Evolutionary conservation across 345 rosid genomes (phyloP), one percentile per base, ranked within the genome.

Genomic region (Dimocarpus longan): DNA sequence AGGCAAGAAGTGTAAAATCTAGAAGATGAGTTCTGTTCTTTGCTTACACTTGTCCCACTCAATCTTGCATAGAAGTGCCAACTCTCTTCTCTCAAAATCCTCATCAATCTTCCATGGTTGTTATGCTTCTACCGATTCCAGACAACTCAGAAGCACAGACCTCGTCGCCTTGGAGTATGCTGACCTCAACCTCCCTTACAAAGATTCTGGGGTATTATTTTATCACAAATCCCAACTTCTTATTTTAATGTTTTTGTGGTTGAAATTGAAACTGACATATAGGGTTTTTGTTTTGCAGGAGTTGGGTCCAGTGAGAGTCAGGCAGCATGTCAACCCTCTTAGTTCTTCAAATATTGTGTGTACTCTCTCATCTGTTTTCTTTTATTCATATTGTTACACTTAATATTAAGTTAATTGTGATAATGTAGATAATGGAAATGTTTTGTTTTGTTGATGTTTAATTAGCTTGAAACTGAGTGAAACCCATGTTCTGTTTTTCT

Each of bases 281-380:
- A 50, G 9, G 37, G 68, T 11, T 63, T 80, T 66, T 73, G 69
- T 39, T 70, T 50, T 80, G 68, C 85, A 93, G 99, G 96, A 93
- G 22, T 46, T 92, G 88, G 94, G 96, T 80, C 90, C 86, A 84
- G 88, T 80, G 72, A 93, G 95, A 82, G 87, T 92, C 83, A 91
- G 99, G 87, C 98, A 93, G 79, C 99, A 95, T 84, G 98, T 95
- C 72, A 95, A 95, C 78, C 98, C 98, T 84, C 89, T 95, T 72
- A 88, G 95, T 79, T 88, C 94, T 26, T 91, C 98, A 79, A 88
- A 90, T 82, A 83, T 90, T 69, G 98, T 95, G 76, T 75, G 93
- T 84, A 1, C 28, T 26, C 70, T 21, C 12, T 46, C 52, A 32
- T 2, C 37, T 32, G 1, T 32, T 46, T 1, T 4, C 52, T 46